Evolutionary conservation across 306 rosid species (phyloP).

Genomic region (Crataegus laevigata): DNA sequence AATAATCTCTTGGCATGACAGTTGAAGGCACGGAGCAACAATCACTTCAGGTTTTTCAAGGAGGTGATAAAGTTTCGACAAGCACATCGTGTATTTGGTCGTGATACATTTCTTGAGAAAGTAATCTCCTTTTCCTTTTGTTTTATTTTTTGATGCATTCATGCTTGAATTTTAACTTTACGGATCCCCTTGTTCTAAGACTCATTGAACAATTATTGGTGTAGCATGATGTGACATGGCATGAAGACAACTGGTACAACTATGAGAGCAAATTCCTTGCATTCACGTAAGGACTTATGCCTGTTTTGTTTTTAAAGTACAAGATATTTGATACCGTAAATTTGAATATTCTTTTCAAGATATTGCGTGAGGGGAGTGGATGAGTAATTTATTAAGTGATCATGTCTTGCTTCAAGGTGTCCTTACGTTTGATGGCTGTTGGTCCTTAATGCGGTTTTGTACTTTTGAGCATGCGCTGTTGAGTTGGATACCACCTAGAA

Average conservation of each 20-base stretch:
- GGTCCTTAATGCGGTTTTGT: background rate
- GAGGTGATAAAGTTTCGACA: constrained; percentile 61
- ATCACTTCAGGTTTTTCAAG: constrained; percentile 81
- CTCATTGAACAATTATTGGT: constrained; percentile 18
- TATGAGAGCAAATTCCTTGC: constrained; percentile 84
- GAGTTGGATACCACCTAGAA: background rate
- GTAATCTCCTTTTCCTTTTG: constrained; percentile 32
- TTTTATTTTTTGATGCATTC: constrained; percentile 2
- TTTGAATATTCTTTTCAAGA: background rate
- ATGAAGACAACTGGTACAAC: constrained; percentile 81
- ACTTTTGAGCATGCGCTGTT: background rate
- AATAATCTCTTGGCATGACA: constrained; percentile 27
- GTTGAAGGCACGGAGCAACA: constrained; percentile 54
- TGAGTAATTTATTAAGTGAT: background rate
- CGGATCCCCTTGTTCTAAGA: background rate
- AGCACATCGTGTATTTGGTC: constrained; percentile 43
- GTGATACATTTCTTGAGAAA: constrained; percentile 57
- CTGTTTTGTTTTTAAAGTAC: background rate
- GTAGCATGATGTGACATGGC: constrained; percentile 92
- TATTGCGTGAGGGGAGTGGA: background rate
- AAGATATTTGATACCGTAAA: background rate
- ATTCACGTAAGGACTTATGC: constrained; percentile 62
- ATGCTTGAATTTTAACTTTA: background rate
- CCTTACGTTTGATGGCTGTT: background rate
- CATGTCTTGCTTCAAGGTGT: background rate